Percentiles rank a stretch among this genome's conserved stretches.
phyloP scores from a whole-genome alignment of 108 stramenopile species.

The Aurantiochytrium sp. region DNA sequence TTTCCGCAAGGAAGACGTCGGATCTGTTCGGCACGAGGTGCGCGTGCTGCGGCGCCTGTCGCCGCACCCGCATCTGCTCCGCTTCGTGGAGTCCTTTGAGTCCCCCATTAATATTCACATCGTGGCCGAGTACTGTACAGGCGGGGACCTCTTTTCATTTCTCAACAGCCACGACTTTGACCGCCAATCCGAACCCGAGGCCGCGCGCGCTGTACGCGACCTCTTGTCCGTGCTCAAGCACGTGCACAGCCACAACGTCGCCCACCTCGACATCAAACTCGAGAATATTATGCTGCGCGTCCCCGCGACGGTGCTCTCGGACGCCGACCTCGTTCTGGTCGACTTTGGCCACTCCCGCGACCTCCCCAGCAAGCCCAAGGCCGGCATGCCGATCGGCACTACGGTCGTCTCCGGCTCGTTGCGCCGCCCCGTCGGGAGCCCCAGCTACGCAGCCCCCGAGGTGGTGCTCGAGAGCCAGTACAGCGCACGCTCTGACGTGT shows the following conservation, averaged over 20 bases:
- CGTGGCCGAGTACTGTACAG: slow-evolving; percentile 11
- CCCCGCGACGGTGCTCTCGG: background rate
- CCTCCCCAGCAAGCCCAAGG: background rate
- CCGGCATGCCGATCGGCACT: background rate
- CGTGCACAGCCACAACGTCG: background rate
- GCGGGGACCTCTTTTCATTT: slow-evolving; percentile 27
- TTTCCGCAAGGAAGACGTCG: slow-evolving; percentile 17
- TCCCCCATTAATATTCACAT: slow-evolving; percentile 33
- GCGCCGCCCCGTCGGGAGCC: background rate
- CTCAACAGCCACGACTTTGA: slow-evolving; percentile 22
- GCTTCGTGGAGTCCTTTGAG: slow-evolving; percentile 11
- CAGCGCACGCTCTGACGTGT: background rate
- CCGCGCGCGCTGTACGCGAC: background rate
- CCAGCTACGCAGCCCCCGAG: slow-evolving; percentile 20
- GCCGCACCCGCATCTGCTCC: background rate
- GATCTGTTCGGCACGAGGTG: slow-evolving; percentile 22
- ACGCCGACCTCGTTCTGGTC: slow-evolving; percentile 16
- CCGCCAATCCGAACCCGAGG: background rate
- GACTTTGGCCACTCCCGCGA: slow-evolving; percentile 25
- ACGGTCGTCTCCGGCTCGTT: background rate
- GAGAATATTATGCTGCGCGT: slow-evolving; percentile 14
- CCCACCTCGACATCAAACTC: background rate
- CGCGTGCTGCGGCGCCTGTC: background rate
- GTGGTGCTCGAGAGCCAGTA: background rate
- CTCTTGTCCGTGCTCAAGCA: background rate